Conservation (phyloP, 352 stramenopile species). For the Phytophthora idaei region DNA sequence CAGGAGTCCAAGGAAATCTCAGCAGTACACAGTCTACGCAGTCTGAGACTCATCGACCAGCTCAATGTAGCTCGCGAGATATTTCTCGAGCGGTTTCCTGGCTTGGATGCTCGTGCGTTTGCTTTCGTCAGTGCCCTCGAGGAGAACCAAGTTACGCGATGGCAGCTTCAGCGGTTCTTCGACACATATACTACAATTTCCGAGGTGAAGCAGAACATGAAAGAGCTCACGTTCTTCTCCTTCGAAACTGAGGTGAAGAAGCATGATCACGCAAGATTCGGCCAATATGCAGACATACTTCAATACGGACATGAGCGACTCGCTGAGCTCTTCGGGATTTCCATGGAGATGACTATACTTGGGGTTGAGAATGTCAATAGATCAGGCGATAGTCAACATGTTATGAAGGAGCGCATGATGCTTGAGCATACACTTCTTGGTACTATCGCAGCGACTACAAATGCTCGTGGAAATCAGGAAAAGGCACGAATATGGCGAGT, state of each 20-base stretch:
- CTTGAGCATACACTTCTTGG: constrained; percentile 25
- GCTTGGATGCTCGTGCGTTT: constrained; percentile 61
- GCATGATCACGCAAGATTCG: constrained; percentile 52
- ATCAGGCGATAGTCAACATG: not conserved
- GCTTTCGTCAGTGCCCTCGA: constrained; percentile 58
- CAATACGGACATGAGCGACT: constrained; percentile 71
- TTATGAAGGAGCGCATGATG: not conserved
- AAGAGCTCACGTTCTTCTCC: constrained; percentile 56
- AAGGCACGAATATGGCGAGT: constrained; percentile 38
- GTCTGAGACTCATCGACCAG: constrained; percentile 43
- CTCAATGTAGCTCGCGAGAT: constrained; percentile 55
- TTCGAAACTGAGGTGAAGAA: constrained; percentile 57
- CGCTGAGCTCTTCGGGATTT: constrained; percentile 54
- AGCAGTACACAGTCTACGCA: constrained; percentile 55
- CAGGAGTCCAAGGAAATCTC: constrained; percentile 59
- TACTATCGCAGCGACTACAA: constrained; percentile 20
- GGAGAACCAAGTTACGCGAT: constrained; percentile 52
- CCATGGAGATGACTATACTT: constrained; percentile 47
- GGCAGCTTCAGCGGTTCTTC: constrained; percentile 78
- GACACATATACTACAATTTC: constrained; percentile 51
- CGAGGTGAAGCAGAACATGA: constrained; percentile 64
- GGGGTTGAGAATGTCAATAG: constrained; percentile 11
- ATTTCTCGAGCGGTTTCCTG: constrained; percentile 72
- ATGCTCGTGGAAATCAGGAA: constrained; percentile 29
- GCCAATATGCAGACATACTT: constrained; percentile 51